Percentiles rank a stretch among this genome's conserved stretches.
Conservation (phyloP, 192 early-diverging fungal species). For the Chytriomyces confervae region DNA sequence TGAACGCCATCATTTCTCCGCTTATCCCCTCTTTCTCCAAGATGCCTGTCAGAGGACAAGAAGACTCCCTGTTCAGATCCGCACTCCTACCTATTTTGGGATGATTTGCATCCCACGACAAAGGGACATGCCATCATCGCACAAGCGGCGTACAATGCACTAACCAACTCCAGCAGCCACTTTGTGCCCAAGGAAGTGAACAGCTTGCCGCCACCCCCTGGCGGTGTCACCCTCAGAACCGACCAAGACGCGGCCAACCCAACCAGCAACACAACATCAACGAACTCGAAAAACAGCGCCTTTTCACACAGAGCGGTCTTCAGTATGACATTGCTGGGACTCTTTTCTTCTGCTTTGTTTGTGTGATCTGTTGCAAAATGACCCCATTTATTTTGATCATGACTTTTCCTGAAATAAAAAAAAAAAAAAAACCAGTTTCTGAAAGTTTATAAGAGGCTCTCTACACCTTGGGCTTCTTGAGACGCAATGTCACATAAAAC, state of each 20-base stretch:
- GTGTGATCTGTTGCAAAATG: too few relatives aligned
- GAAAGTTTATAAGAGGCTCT: slow-evolving; percentile 3
- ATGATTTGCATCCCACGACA: slow-evolving; percentile 4
- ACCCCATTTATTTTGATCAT: too few relatives aligned
- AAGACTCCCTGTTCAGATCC: background rate
- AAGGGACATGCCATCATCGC: background rate
- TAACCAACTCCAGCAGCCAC: background rate
- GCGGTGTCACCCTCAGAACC: background rate
- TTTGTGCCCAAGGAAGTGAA: background rate
- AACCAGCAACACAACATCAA: background rate
- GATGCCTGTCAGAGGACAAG: background rate
- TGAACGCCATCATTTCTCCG: background rate
- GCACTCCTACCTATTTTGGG: slow-evolving; percentile 9
- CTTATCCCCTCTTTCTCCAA: background rate
- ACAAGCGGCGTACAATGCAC: slow-evolving; percentile 1
- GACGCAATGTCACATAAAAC: slow-evolving; percentile 14
- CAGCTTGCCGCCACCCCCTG: background rate
- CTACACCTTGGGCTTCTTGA: slow-evolving; percentile 21
- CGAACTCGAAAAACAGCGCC: background rate
- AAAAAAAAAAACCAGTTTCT: background rate
- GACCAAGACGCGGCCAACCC: background rate
- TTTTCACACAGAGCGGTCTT: background rate
- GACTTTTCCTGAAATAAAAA: background rate
- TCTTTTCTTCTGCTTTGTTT: too few relatives aligned
- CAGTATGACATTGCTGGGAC: background rate